Conservation (phyloP, 805 yeast species). For the Schizosaccharomyces octosporus region DNA sequence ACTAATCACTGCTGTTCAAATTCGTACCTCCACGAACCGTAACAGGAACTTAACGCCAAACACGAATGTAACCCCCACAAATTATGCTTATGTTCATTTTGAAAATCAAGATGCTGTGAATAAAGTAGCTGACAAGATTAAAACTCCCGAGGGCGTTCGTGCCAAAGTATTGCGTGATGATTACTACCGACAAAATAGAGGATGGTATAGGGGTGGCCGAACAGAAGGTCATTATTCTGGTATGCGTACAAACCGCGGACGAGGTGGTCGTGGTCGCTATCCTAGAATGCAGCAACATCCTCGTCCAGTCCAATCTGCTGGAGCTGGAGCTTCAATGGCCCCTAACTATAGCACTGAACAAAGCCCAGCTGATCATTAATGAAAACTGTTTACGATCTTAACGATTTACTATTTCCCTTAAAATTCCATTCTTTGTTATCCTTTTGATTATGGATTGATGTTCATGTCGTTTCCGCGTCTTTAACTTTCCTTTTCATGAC, state of each 20-base stretch:
- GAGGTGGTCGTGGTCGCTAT: not conserved
- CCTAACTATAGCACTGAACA: not conserved
- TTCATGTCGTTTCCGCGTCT: too few species aligned
- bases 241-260: not conserved
- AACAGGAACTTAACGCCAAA: not conserved
- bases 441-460: too few species aligned
- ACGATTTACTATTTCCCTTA: not conserved
- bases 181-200: not conserved
- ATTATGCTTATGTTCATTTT: not conserved
- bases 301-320: not conserved
- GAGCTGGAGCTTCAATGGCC: not conserved
- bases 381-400: not conserved
- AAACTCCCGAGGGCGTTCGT: slow-evolving; percentile 1
- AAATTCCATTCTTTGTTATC: too few species aligned
- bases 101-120: not conserved
- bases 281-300: not conserved
- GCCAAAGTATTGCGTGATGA: not conserved
- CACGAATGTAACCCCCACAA: not conserved
- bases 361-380: not conserved
- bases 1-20: not conserved
- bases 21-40: not conserved
- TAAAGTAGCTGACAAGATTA: not conserved
- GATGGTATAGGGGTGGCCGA: not conserved
- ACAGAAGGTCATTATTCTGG: not conserved
- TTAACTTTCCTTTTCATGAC: too few species aligned